These are phyloP conservation scores for Neonectria punicea DNA, from an alignment of 2,329 filamentous ascomycete species.

Conservation along the genomic window DNA sequence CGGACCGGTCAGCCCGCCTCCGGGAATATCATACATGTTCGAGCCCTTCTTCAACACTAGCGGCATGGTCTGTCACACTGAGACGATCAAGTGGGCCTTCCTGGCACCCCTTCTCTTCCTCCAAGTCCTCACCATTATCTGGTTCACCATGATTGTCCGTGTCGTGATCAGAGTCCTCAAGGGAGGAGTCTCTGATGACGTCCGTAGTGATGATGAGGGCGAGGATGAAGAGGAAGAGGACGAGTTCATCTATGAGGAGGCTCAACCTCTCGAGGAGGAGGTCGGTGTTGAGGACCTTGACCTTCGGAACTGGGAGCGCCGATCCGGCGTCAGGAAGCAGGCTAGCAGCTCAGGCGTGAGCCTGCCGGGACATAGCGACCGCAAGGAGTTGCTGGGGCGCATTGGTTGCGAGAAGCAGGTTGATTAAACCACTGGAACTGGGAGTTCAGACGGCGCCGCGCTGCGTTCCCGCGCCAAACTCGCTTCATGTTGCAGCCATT, in stretches of 20 bases:
- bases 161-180: conserved; percentile 84
- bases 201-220: conserved; percentile 82
- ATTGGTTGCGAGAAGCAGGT: conserved; percentile 86
- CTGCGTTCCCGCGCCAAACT: conserved; percentile 22
- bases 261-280: conserved; percentile 74
- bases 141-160: conserved; percentile 89
- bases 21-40: conserved; percentile 70
- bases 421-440: conserved; percentile 48
- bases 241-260: conserved; percentile 65
- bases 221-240: conserved; percentile 69
- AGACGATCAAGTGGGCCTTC: conserved; percentile 80
- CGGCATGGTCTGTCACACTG: conserved; percentile 83
- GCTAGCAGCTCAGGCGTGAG: conserved; percentile 69
- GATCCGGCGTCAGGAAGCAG: conserved; percentile 64
- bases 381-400: conserved; percentile 82
- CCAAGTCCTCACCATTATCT: conserved; percentile 82
- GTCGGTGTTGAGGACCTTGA: conserved; percentile 79
- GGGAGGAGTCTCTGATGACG: conserved; percentile 83
- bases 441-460: conserved; percentile 35
- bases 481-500: conserved; percentile 23
- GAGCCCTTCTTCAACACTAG: conserved; percentile 78
- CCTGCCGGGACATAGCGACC: conserved; percentile 76
- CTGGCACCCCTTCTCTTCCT: conserved; percentile 79
- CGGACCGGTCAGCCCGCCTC: conserved; percentile 62
- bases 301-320: conserved; percentile 71